Base-by-base conservation (phyloP, 2,329 filamentous ascomycete genomes). In the Coleophoma crateriformis region DNA sequence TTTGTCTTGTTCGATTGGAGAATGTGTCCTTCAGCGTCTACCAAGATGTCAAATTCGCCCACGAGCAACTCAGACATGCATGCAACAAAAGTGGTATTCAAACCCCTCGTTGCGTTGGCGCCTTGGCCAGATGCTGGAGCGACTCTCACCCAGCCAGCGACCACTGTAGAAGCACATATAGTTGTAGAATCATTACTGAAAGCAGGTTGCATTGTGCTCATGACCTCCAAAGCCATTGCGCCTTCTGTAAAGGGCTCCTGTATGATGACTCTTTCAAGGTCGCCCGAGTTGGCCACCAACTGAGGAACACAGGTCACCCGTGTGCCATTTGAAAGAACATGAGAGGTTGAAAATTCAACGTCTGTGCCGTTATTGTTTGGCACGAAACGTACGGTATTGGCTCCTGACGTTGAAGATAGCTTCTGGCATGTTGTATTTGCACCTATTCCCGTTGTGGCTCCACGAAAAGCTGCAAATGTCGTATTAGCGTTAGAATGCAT, bases 31-130 rank as follows among this genome's bases (percentile, higher is more conserved):
- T 40, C 47, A 2, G 33, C 14, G 46, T 69, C 63, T 1, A 72
- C 66, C 0, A 50, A 51, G 11, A 74, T 58, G 1, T 66, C 61
- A 11, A 68, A 72, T 1, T 47, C 13, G 1, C 64, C 68, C 1
- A 58, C 62, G 0, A 54, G 17, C 1, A 74, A n/a, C 5, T 37
- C 54, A 1, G 68, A 67, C 5, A 50, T 59, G 42, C 73, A 76
- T 4, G 61, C 53, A 1, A 74, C 53, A 20, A 70, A 55, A 6
- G 51, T 56, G 19, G 17, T 45, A 14, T 43, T 19, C 2, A 43
- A 8, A 11, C 6, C 8, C 12, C 14, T n/a, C 32, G 46, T 50
- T 3, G 5, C 3, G 27, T 27, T 27, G 3, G 27, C 5, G 27
- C 5, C 6, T 3, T 27, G 27, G 27, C 6, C 27, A 27, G 5